phyloP scores from a whole-genome alignment of 352 stramenopile species.

The Phytophthora pseudosyringae region DNA sequence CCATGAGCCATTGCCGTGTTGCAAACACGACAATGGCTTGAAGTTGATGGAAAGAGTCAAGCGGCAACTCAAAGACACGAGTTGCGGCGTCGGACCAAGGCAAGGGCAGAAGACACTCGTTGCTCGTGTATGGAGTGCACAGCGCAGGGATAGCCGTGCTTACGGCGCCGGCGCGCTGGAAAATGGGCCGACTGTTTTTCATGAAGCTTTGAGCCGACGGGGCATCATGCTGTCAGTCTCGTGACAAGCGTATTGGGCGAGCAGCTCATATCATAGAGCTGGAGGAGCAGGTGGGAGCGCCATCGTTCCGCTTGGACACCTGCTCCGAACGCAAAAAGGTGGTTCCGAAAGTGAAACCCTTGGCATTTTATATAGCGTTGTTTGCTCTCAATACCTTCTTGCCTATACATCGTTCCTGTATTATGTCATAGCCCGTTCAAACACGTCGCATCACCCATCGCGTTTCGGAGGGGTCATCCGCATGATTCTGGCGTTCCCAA shows the following conservation, averaged over 20 bases:
- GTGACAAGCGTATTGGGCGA: no score
- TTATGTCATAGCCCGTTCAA: not conserved
- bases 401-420: not conserved
- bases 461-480: not conserved
- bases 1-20: slow-evolving; percentile 7
- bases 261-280: slow-evolving; percentile 8
- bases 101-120: no score
- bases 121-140: slow-evolving; percentile 6
- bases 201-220: slow-evolving; percentile 3
- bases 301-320: slow-evolving; percentile 30
- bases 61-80: slow-evolving; percentile 11
- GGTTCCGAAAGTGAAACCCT: not conserved
- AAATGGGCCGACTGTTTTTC: slow-evolving; percentile 14
- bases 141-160: slow-evolving; percentile 2
- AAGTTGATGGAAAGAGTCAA: not conserved
- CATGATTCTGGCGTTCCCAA: no score
- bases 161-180: not conserved
- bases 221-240: slow-evolving; percentile 11
- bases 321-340: slow-evolving; percentile 19
- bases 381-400: not conserved
- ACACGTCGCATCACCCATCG: not conserved
- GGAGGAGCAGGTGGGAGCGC: not conserved
- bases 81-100: slow-evolving; percentile 9
- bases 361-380: not conserved
- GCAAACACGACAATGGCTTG: slow-evolving; percentile 1